phyloP scores from a whole-genome alignment of 2,329 filamentous ascomycete genomes.

The Pseudogymnoascus sp. region DNA sequence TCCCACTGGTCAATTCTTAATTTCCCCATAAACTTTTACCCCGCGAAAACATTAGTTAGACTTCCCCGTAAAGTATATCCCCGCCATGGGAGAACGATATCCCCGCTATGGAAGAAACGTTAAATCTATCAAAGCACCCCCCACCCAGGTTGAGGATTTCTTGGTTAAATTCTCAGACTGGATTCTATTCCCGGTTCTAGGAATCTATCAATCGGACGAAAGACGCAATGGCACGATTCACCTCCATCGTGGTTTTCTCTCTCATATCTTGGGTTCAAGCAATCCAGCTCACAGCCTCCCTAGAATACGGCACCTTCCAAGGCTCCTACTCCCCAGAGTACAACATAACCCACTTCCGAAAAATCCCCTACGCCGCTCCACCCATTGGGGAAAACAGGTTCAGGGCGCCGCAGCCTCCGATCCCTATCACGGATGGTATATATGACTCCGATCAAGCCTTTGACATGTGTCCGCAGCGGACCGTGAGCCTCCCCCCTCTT shows the following conservation, averaged over 20 bases:
- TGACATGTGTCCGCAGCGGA: conserved; percentile 50
- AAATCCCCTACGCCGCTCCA: conserved; percentile 52
- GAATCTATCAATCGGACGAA: neutral
- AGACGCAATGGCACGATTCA: neutral
- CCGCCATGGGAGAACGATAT: neutral
- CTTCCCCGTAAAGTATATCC: neutral
- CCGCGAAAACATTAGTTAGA: neutral
- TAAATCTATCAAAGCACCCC: neutral
- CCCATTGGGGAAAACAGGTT: conserved; percentile 50
- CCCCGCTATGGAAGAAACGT: too few species aligned
- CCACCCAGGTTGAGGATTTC: neutral
- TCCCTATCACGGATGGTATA: conserved; percentile 36
- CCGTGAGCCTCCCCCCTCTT: conserved; percentile 26
- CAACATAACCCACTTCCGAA: conserved; percentile 50
- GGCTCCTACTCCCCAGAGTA: conserved; percentile 43
- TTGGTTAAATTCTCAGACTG: neutral
- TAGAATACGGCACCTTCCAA: conserved; percentile 43
- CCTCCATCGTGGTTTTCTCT: neutral
- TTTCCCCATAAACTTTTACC: neutral
- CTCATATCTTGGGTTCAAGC: neutral
- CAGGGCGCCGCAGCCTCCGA: conserved; percentile 49
- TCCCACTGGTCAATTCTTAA: neutral
- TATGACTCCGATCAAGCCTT: conserved; percentile 48
- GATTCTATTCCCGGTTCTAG: neutral
- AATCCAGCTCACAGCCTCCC: conserved; percentile 28